These are phyloP conservation scores for Daldinia childiae DNA, from an alignment of 495 filamentous ascomycete genomes.

Conservation along the genomic window DNA sequence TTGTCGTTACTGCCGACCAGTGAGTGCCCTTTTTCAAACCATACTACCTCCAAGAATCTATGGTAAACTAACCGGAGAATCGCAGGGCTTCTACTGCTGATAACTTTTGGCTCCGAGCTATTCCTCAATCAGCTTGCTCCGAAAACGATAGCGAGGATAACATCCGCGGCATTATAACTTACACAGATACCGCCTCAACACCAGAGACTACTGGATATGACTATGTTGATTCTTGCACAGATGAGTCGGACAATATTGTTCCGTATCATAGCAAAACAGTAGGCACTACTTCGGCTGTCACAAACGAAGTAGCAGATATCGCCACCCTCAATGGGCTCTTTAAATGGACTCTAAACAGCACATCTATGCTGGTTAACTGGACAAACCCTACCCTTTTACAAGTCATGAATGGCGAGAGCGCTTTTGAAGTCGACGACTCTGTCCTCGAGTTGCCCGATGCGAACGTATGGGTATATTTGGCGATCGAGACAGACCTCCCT, in stretches of 20 bases:
- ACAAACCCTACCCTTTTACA: slow-evolving; percentile 53
- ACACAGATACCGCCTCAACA: slow-evolving; percentile 48
- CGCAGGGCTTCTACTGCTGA: slow-evolving; percentile 38
- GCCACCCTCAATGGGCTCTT: slow-evolving; percentile 43
- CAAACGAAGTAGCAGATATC: slow-evolving; percentile 46
- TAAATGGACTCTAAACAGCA: slow-evolving; percentile 55
- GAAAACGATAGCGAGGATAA: slow-evolving; percentile 55
- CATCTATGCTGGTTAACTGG: slow-evolving; percentile 56
- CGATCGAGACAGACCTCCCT: slow-evolving; percentile 45
- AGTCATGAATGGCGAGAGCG: slow-evolving; percentile 46
- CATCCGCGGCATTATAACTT: slow-evolving; percentile 67
- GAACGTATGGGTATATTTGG: slow-evolving; percentile 55
- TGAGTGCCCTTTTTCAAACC: not conserved
- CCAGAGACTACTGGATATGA: slow-evolving; percentile 47
- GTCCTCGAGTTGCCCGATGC: slow-evolving; percentile 51
- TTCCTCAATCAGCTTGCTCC: slow-evolving; percentile 61
- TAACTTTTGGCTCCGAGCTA: slow-evolving; percentile 71
- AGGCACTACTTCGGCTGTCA: slow-evolving; percentile 33
- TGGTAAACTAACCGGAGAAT: not conserved
- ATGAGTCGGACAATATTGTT: slow-evolving; percentile 53
- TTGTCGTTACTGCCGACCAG: slow-evolving; percentile 69
- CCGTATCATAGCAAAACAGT: slow-evolving; percentile 54
- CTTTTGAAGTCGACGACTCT: slow-evolving; percentile 45
- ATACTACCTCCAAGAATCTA: not conserved
- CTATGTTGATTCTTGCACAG: slow-evolving; percentile 52